A percentile compares a stretch with the other conserved stretches of the same genome.
Conservation (phyloP, 1,139 yeast genomes). For the Lodderomyces metapsilosis region DNA sequence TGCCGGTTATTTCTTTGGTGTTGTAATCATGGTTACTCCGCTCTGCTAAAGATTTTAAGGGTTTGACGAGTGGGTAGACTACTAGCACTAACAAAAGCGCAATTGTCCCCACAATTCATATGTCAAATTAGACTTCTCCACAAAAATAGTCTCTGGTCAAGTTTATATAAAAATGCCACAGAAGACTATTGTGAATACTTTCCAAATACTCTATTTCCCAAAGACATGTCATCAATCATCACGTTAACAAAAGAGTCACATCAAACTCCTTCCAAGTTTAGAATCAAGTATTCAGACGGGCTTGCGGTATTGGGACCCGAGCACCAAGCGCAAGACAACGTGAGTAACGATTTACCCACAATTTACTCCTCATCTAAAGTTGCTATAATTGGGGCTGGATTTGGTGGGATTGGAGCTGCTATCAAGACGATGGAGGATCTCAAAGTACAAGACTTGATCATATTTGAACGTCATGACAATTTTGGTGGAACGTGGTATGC, state of each 20-base stretch:
- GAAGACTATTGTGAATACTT: no score
- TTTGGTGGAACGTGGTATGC: conserved; percentile 60
- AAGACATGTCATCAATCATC: conserved; percentile 23
- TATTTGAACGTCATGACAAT: conserved; percentile 44
- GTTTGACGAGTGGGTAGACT: no score
- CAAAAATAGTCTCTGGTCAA: no score
- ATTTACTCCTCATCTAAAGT: conserved; percentile 27
- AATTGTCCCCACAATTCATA: not conserved
- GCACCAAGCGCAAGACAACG: conserved; percentile 1
- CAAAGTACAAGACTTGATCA: conserved; percentile 32
- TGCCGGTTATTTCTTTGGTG: no score
- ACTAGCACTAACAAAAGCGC: not conserved
- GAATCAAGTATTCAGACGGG: conserved; percentile 31
- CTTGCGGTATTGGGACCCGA: conserved; percentile 26
- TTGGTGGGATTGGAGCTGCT: conserved; percentile 42
- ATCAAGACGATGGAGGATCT: conserved; percentile 29
- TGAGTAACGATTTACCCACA: conserved; percentile 21
- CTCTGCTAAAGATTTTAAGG: no score
- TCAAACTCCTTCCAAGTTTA: conserved; percentile 29
- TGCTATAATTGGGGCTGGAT: conserved; percentile 51
- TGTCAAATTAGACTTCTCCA: not conserved
- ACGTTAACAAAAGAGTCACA: conserved; percentile 34
- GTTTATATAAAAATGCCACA: no score
- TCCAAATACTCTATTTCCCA: no score
- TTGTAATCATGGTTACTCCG: no score